Base-by-base conservation (phyloP, 306 rosid species). In the Dryas alaskensis region DNA sequence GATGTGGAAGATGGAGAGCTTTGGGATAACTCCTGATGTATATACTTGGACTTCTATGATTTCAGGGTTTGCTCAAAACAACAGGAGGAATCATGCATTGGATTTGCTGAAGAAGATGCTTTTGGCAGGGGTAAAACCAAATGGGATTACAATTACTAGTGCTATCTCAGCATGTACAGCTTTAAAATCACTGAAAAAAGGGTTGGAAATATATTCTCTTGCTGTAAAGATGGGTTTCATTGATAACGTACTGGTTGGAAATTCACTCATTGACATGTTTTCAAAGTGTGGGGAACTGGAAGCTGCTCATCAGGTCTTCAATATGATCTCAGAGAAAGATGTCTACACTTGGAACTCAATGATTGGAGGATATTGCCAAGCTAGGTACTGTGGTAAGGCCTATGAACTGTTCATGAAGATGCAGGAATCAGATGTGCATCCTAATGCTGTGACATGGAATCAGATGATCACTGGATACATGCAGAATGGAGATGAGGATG, bases 21-120 rank as follows among this genome's bases (percentile, higher is more conserved):
- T 67, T 74, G 91, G 95, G 76, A 67, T 88, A 49, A 62, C 69
- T 64, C 95, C 98, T 44, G 98, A 94, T 79, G 97, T 94, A 54
- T 91, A 86, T 82, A 91, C 97, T 75, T 94, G 98, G 98, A 91
- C 98, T 76, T 84, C 95, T 22, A 83, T 94, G 91, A 86, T 94
- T 75, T 94, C 97, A 4, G 97, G 98, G 79, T 89, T 89, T 88
- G 75, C 92, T 68, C 95, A 88, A 49, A 89, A 88, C 52, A 87
- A 86, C 63, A 77, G 82, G 76, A 84, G 79, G 45, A 69, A 66
- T 79, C 85, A 76, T 66, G 92, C 98, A 2, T 73, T 94, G 76
- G 88, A 89, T 76, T 81, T 88, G 76, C 83, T 92, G 59, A 86
- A 83, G 70, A 82, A 86, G 69, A 91, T 91, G 96, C 70, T 86